Evolutionary conservation across 73 alveolate species (phyloP).

Genomic region (Diophrys appendiculata): DNA sequence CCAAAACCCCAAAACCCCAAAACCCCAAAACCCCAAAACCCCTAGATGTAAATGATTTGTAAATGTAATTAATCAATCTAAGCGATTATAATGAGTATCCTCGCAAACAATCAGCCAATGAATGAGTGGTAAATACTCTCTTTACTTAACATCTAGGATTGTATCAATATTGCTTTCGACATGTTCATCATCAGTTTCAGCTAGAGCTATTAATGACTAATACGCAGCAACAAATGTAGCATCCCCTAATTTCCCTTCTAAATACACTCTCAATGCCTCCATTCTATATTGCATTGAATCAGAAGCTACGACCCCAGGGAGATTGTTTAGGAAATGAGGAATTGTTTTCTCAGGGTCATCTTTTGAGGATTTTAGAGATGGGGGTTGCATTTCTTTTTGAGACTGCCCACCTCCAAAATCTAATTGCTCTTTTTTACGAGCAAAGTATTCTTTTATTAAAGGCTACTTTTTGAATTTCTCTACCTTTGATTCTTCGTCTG

Average conservation of each 20-base stretch:
- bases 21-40: too few species aligned
- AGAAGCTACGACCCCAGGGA: conserved; percentile 77
- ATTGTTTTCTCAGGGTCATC: not conserved
- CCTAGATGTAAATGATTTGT: not conserved
- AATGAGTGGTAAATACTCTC: not conserved
- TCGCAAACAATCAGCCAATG: conserved; percentile 5
- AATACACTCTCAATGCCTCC: conserved; percentile 83
- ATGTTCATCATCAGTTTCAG: not conserved
- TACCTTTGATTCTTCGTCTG: too few species aligned
- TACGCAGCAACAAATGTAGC: conserved; percentile 71
- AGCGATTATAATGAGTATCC: not conserved
- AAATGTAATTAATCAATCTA: not conserved
- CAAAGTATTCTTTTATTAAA: not conserved
- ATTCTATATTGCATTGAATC: conserved; percentile 80
- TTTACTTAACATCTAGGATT: not conserved
- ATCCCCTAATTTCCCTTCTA: conserved; percentile 75
- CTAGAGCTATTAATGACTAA: conserved; percentile 11
- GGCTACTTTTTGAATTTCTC: not conserved
- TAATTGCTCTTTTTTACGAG: not conserved
- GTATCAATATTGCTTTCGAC: not conserved
- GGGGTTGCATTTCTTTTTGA: not conserved
- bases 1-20: too few species aligned
- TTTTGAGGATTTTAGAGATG: not conserved
- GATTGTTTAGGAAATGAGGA: conserved; percentile 52
- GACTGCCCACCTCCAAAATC: not conserved